Conservation (phyloP, 192 early-diverging fungal species). For the Backusella luteola region DNA sequence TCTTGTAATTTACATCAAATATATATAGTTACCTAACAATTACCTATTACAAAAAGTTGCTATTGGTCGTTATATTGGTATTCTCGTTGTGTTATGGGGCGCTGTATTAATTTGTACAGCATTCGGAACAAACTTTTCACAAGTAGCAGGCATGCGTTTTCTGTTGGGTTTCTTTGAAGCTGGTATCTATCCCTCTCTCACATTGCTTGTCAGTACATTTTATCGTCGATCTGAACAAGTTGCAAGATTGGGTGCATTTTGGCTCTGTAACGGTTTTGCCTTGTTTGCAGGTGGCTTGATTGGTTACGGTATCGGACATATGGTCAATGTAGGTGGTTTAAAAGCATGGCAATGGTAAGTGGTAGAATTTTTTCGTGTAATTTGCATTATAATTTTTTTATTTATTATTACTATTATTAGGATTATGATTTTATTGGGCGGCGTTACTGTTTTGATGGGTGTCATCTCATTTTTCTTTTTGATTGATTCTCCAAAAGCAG, state of each 20-base stretch:
- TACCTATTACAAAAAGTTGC: conserved; percentile 24
- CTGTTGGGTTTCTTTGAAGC: conserved; percentile 29
- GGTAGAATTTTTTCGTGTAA: not conserved
- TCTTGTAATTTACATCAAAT: not conserved
- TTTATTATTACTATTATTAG: conserved; percentile 7
- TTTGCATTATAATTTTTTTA: not conserved
- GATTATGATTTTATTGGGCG: conserved; percentile 29
- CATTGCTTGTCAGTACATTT: conserved; percentile 18
- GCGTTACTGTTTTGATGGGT: conserved; percentile 19
- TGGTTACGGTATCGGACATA: conserved; percentile 20
- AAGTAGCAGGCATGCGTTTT: conserved; percentile 26
- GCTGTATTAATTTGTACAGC: conserved; percentile 13
- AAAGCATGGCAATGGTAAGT: conserved; percentile 32
- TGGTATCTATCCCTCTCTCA: conserved; percentile 17
- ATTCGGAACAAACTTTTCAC: conserved; percentile 13
- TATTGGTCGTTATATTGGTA: conserved; percentile 14
- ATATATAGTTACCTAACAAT: conserved; percentile 29
- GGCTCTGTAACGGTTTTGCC: conserved; percentile 15
- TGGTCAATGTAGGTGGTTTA: conserved; percentile 11
- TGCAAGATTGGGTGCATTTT: conserved; percentile 5
- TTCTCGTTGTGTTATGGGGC: conserved; percentile 27
- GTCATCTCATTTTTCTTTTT: conserved; percentile 25
- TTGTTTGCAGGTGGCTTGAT: conserved; percentile 9
- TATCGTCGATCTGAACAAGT: conserved; percentile 25
- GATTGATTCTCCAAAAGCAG: conserved; percentile 21